Conservation (phyloP, 345 rosid genomes). For the Trapa bicornis region DNA sequence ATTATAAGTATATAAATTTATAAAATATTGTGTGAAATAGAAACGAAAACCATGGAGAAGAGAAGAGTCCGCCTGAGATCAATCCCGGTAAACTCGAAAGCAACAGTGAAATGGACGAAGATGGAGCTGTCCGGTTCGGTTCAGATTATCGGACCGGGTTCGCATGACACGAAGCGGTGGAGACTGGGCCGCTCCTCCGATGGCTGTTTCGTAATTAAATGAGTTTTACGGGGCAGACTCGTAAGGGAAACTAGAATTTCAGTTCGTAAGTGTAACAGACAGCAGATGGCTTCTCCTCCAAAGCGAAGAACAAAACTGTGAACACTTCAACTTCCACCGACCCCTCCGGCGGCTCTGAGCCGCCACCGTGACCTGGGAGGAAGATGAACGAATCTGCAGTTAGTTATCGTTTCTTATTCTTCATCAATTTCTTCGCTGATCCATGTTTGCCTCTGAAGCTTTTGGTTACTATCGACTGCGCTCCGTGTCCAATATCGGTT, state of each 20-base stretch:
- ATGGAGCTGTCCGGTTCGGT: neutral
- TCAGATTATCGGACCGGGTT: neutral
- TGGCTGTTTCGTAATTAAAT: conserved; percentile 19
- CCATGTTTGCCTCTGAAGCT: neutral
- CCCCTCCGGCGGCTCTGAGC: neutral
- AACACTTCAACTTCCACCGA: neutral
- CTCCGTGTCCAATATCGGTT: neutral
- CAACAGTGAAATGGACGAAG: neutral
- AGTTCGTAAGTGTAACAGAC: conserved; percentile 32
- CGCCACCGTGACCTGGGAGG: neutral
- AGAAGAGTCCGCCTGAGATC: neutral
- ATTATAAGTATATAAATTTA: no score
- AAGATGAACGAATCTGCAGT: conserved; percentile 1
- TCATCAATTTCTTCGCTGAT: neutral
- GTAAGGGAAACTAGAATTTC: conserved; percentile 22
- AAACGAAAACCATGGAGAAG: neutral
- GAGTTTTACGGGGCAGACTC: conserved; percentile 12
- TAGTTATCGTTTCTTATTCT: neutral
- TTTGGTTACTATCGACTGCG: neutral
- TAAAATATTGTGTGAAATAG: no score
- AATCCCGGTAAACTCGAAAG: no score
- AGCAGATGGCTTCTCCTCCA: conserved; percentile 43
- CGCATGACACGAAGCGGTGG: neutral
- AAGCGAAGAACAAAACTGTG: conserved; percentile 14
- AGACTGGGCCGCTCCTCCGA: neutral